Evolutionary conservation across 164 flowering plant species (phyloP), one percentile per base, ranked within the genome.

Genomic region (Kalanchoe fedtschenkoi): DNA sequence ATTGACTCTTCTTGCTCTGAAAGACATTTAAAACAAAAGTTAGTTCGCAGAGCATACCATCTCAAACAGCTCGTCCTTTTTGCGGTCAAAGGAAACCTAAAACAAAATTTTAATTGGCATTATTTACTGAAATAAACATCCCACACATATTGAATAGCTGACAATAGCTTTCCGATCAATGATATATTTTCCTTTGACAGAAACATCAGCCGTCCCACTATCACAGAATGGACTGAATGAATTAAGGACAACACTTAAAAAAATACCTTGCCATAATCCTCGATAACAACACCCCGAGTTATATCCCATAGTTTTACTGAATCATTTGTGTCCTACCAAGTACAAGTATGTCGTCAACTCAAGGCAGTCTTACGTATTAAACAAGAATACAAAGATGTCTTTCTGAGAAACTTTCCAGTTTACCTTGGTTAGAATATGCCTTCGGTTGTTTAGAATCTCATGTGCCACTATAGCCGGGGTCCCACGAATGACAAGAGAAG

Each of bases 291-390:
- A 5, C 99, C 99, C 67, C 78, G 76, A 5, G 99, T 93, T 46
- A 93, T 84, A 75, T 93, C 99, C 99, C 99, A 93, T 60, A 90
- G 78, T 75, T 93, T 88, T 67, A 91, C 97, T 32, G 86, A 78
- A 64, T 84, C 99, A 61, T 73, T 78, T 58, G 97, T 76, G 67
- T 93, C 99, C 99, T 93, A 67, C 44, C 7, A 68, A 64, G 13
- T 8, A 33, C 26, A 34, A 33, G 38, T 3, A 21, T 32, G 61
- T 17, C 21, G n/a, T 28, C n/a, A 29, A 56, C 4, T 2, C 34
- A n/a, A 58, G 39, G 26, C 33, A 34, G 9, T 33, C 11, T 11
- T 32, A 14, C 33, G 14, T n/a, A 56, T n/a, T 32, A 58, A 32
- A 9, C 11, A 47, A 22, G 2, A 13, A 47, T 47, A 22, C 7